A percentile compares a stretch with the other conserved stretches of the same genome.
phyloP scores from a whole-genome alignment of 2,329 filamentous ascomycete species.

The Stemphylium beticola region DNA sequence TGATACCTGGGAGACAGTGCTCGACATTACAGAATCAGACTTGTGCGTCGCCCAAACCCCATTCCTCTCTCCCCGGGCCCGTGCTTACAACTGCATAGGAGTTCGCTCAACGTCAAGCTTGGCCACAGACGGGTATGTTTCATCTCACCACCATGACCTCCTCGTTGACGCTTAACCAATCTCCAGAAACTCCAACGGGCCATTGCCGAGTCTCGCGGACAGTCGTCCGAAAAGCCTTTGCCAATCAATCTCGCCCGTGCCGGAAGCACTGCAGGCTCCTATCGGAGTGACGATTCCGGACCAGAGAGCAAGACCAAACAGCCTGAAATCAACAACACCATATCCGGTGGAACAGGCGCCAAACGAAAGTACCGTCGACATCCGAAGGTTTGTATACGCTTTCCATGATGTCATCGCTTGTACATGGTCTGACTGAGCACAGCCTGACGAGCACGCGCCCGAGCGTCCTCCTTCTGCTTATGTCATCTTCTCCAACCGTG shows the following conservation, averaged over 20 bases:
- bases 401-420: background rate
- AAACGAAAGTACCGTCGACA: constrained; percentile 81
- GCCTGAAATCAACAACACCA: constrained; percentile 50
- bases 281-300: constrained; percentile 61
- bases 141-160: background rate
- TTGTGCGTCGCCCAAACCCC: constrained; percentile 61
- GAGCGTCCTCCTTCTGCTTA: constrained; percentile 83
- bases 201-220: constrained; percentile 75
- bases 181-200: constrained; percentile 78
- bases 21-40: constrained; percentile 85
- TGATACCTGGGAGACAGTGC: constrained; percentile 81
- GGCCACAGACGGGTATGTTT: constrained; percentile 76
- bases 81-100: constrained; percentile 55
- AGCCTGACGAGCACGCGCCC: constrained; percentile 80
- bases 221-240: constrained; percentile 46
- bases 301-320: constrained; percentile 56
- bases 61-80: background rate
- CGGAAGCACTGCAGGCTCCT: constrained; percentile 61
- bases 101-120: constrained; percentile 76
- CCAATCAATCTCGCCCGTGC: constrained; percentile 52
- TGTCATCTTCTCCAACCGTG: constrained; percentile 84
- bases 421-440: constrained; percentile 23
- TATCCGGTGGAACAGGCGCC: constrained; percentile 34
- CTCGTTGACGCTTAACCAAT: constrained; percentile 5
- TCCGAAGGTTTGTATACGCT: constrained; percentile 65